phyloP scores from a whole-genome alignment of 352 stramenopile species.

The Pythium chondricola region DNA sequence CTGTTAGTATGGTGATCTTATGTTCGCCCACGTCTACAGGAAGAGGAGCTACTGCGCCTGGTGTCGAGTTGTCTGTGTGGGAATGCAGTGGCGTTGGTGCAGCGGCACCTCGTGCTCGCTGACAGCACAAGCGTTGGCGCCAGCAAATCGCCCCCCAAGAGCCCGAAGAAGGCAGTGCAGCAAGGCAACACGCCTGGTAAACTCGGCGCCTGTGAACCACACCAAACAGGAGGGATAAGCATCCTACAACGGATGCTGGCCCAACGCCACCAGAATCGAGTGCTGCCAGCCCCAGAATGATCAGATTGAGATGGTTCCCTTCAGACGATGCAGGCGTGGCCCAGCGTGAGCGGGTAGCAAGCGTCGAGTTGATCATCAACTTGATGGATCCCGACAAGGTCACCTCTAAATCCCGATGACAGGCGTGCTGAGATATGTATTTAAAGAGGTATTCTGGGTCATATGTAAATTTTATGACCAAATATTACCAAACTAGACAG shows the following conservation, averaged over 20 bases:
- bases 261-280: slow-evolving; percentile 49
- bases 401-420: too few relatives aligned
- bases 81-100: slow-evolving; percentile 11
- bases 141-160: slow-evolving; percentile 10
- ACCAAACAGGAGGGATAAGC: slow-evolving; percentile 17
- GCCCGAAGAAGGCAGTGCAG: slow-evolving; percentile 9
- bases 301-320: too few relatives aligned
- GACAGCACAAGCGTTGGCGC: background rate
- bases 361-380: too few relatives aligned
- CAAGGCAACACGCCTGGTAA: slow-evolving; percentile 4
- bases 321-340: too few relatives aligned
- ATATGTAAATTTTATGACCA: too few relatives aligned
- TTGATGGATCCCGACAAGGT: too few relatives aligned
- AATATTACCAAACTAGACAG: too few relatives aligned
- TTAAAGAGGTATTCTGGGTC: too few relatives aligned
- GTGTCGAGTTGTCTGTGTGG: slow-evolving; percentile 9
- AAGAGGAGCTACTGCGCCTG: slow-evolving; percentile 8
- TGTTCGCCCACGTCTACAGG: too few relatives aligned
- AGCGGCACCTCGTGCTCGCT: slow-evolving; percentile 6
- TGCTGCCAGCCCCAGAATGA: slow-evolving; percentile 22
- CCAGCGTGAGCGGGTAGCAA: too few relatives aligned
- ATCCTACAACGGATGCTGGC: slow-evolving; percentile 58
- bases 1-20: background rate
- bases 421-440: too few relatives aligned
- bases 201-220: background rate